Conservation (phyloP, 2,329 filamentous ascomycete genomes). For the Paecilomyces niveus region DNA sequence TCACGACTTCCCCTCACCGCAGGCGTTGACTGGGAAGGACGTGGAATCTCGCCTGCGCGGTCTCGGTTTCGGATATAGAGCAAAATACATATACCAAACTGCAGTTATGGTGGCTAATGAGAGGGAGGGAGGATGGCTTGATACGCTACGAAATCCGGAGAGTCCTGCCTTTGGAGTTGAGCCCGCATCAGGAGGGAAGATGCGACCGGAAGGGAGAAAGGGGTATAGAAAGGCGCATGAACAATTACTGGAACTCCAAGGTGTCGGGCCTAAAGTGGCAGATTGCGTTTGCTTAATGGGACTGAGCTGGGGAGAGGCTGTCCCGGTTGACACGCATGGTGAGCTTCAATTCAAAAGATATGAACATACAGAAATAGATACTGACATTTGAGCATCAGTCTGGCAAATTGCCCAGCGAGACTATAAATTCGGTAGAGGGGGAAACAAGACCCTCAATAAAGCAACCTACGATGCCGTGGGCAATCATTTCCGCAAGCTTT, state of each 20-base stretch:
- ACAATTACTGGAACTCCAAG: constrained; percentile 68
- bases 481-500: constrained; percentile 79
- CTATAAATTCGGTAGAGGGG: constrained; percentile 82
- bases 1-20: constrained; percentile 78
- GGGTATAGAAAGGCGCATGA: constrained; percentile 77
- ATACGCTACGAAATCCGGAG: constrained; percentile 69
- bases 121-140: constrained; percentile 67
- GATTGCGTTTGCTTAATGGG: constrained; percentile 98
- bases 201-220: constrained; percentile 46
- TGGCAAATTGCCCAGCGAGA: constrained; percentile 98
- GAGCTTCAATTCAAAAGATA: constrained; percentile 10
- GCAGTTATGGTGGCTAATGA: constrained; percentile 65
- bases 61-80: constrained; percentile 89
- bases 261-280: constrained; percentile 92
- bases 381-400: too few relatives aligned
- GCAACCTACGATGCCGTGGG: constrained; percentile 83
- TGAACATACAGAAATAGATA: too few relatives aligned
- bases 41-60: constrained; percentile 75
- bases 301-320: constrained; percentile 87
- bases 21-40: constrained; percentile 61
- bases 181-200: constrained; percentile 38
- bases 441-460: constrained; percentile 79
- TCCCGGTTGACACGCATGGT: constrained; percentile 91
- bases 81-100: constrained; percentile 85
- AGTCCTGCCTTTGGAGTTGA: constrained; percentile 52